Conservation (phyloP, 176 grass and related monocot genomes). For the Olyra latifolia region DNA sequence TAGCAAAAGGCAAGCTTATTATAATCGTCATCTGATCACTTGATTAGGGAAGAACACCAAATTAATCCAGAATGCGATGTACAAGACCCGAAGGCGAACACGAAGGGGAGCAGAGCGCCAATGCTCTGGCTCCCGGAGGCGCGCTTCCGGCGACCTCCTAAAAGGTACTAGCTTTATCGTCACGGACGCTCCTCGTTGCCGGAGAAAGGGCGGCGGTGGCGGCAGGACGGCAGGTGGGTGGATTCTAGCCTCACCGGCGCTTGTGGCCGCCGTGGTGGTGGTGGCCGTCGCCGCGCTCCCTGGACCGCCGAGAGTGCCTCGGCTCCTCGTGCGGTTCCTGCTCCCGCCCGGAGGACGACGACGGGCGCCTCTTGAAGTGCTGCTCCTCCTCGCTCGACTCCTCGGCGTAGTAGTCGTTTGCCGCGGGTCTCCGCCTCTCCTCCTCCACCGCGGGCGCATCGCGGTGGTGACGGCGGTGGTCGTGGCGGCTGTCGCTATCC, state of each 20-base stretch:
- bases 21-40: conserved; percentile 24
- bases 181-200: background rate
- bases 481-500: conserved; percentile 22
- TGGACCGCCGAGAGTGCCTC: conserved; percentile 38
- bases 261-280: conserved; percentile 27
- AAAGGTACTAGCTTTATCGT: background rate
- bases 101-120: conserved; percentile 1
- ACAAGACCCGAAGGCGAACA: conserved; percentile 12
- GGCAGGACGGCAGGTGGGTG: too few species aligned
- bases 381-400: conserved; percentile 73
- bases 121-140: background rate
- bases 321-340: conserved; percentile 33
- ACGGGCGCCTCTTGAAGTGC: conserved; percentile 88
- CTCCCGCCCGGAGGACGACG: conserved; percentile 56
- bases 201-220: background rate
- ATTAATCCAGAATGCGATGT: conserved; percentile 1
- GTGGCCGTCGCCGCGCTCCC: conserved; percentile 30
- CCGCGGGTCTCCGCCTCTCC: conserved; percentile 30
- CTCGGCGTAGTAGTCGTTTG: conserved; percentile 40
- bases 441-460: conserved; percentile 17
- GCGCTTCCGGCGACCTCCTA: conserved; percentile 3
- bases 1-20: too few species aligned
- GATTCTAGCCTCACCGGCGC: conserved; percentile 28
- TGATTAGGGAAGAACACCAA: conserved; percentile 3
- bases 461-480: conserved; percentile 12